Base-by-base conservation (phyloP, 108 stramenopile genomes). In the Skeletonema menzelii region DNA sequence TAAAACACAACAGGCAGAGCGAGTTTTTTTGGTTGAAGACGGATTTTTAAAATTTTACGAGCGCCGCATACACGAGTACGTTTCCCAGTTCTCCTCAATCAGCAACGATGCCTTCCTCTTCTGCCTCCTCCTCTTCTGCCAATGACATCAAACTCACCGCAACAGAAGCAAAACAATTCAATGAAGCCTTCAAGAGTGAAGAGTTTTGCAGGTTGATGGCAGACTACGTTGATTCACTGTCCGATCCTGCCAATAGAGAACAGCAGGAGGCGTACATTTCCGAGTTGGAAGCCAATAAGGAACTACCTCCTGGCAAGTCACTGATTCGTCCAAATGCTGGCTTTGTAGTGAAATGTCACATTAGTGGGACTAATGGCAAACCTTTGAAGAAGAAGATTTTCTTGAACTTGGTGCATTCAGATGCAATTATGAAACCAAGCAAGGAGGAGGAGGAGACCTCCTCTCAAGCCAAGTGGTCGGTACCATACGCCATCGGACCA, bases 251-350 rank as follows among this genome's bases (percentile, higher is more conserved):
- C 34, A 42, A 88, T 49, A 68, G 84, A 24, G 87, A 70, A 34
- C 87, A 90, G 73, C 81, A 82, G 19, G 82, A 90, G 42, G 69
- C 75, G 1, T 90, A 88, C 78, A 85, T 90, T 22, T 35, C 49
- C 27, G 69, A 70, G 8, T 53, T 85, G 12, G 88, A 87, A 49
- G 32, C 58, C 17, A 65, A 84, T n/a, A 67, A 83, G 24, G 83
- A 87, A 42, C 63, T 86, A 8, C 88, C 88, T 5, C 38, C 22
- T n/a, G 84, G 74, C 28, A 87, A 87, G 57, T 56, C 59, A 19
- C 46, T 87, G 4, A 79, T 87, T 31, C 53, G 82, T 28, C 86
- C 86, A 4, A 49, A 63, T 6, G 47, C 67, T 8, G 84, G 86
- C 14, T 87, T 84, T 46, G 82, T 76, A 13, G 84, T 87, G 20